Evolutionary conservation across 208 protist species (phyloP), one percentile per base, ranked within the genome.

Genomic region (Crithidia bombi): DNA sequence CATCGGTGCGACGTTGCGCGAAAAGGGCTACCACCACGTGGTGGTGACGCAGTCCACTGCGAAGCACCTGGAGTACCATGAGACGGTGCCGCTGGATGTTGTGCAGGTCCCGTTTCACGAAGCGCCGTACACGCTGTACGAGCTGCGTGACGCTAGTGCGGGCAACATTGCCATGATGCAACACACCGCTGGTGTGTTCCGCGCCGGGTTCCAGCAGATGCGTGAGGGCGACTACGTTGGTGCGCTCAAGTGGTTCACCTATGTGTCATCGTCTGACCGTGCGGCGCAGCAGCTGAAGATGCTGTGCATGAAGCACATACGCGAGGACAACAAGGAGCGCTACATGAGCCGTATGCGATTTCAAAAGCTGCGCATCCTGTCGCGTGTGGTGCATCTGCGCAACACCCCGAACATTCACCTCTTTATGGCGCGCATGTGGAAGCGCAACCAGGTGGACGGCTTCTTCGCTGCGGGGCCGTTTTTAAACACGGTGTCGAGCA

Each of bases 161-260:
- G 41, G 32, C 15, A 46, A 52, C 52, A 39, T 54, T 2, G 39
- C 50, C 12, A 43, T 44, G 44, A 63, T 72, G 55, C 46, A 67
- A 30, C 55, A 36, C 25, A 73, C 66, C n/a, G 58, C 72, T 4
- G 74, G 74, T 26, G 67, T 66, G 11, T 86, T 85, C 64, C 77
- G 81, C n/a, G 69, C 69, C 51, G 85, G 76, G n/a, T 90, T 90
- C 54, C 75, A 84, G 33, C 70, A 73, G 2, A 86, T 86, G 81
- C 72, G 78, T 35, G 28, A 73, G 3, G 81, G 81, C 28, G 56
- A 64, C 15, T 90, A 90, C 73, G 68, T 63, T 33, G 30, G 74
- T 21, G 85, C 85, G 5, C 71, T 83, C 23, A 6, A 59, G 11
- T 38, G 77, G 28, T 87, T 85, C 61, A 39, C 21, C 17, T 44